Evolutionary conservation across 345 rosid species (phyloP).

Genomic region (Orychophragmus violaceus): DNA sequence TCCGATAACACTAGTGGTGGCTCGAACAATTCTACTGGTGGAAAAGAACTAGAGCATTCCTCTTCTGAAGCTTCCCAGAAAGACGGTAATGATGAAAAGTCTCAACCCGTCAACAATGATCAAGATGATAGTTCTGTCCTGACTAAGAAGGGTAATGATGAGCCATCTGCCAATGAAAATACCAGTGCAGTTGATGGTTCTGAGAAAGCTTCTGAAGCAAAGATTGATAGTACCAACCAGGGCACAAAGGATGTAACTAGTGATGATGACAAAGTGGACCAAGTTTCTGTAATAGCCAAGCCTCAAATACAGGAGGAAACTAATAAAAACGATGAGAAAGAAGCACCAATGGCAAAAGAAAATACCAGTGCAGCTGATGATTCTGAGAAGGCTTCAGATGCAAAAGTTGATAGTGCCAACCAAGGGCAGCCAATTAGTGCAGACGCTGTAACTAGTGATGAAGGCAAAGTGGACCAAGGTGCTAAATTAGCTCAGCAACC

Average conservation of each 20-base stretch:
- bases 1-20: no score
- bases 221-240: conserved; percentile 24
- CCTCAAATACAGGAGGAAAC: conserved; percentile 35
- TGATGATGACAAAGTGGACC: conserved; percentile 36
- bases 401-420: conserved; percentile 23
- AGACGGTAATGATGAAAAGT: conserved; percentile 32
- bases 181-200: conserved; percentile 29
- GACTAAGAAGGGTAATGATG: conserved; percentile 32
- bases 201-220: conserved; percentile 39
- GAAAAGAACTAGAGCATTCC: conserved; percentile 32
- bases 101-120: conserved; percentile 27
- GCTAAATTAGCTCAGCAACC: conserved; percentile 32
- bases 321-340: conserved; percentile 45
- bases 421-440: conserved; percentile 29
- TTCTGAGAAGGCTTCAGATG: conserved; percentile 37
- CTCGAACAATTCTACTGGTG: conserved; percentile 33
- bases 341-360: conserved; percentile 27
- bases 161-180: conserved; percentile 35
- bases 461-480: conserved; percentile 37
- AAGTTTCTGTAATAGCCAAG: conserved; percentile 33
- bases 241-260: conserved; percentile 33
- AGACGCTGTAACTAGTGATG: conserved; percentile 32
- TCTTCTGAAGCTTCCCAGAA: conserved; percentile 38
- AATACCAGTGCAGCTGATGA: conserved; percentile 34
- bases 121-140: conserved; percentile 37